phyloP scores from a whole-genome alignment of 2,329 filamentous ascomycete genomes.

The Metarhizium rileyi region DNA sequence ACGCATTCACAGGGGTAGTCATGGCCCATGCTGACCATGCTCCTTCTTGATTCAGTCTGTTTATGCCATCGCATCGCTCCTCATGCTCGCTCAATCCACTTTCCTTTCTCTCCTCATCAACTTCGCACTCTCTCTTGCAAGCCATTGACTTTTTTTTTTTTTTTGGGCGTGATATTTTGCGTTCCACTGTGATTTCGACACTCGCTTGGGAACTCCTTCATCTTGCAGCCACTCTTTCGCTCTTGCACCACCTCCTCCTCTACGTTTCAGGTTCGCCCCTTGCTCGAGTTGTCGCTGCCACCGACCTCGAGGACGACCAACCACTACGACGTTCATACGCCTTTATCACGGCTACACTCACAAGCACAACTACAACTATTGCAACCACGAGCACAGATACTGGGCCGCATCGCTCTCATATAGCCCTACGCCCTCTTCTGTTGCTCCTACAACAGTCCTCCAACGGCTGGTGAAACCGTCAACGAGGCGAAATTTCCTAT shows the following conservation, averaged over 20 bases:
- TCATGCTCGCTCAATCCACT: neutral
- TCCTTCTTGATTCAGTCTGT: neutral
- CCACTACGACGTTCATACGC: neutral
- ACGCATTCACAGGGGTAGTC: neutral
- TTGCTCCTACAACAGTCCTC: neutral
- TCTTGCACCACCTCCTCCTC: neutral
- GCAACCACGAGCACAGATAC: neutral
- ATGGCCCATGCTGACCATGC: neutral
- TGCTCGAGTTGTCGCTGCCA: conserved; percentile 1
- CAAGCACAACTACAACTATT: neutral
- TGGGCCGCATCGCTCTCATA: neutral
- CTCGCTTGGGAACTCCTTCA: neutral
- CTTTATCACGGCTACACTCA: neutral
- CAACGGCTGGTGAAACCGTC: neutral
- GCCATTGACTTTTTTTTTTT: neutral
- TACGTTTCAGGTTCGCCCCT: conserved; percentile 6
- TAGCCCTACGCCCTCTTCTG: too few species aligned
- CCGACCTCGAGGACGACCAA: too few species aligned
- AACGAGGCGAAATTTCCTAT: neutral
- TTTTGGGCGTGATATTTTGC: conserved; percentile 1
- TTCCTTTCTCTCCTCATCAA: neutral
- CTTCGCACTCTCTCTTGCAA: conserved; percentile 2
- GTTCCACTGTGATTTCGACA: neutral
- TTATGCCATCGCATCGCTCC: neutral
- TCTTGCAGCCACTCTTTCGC: neutral